Evolutionary conservation across 2,329 filamentous ascomycete genomes (phyloP).

Genomic region (Fusarium sp.): DNA sequence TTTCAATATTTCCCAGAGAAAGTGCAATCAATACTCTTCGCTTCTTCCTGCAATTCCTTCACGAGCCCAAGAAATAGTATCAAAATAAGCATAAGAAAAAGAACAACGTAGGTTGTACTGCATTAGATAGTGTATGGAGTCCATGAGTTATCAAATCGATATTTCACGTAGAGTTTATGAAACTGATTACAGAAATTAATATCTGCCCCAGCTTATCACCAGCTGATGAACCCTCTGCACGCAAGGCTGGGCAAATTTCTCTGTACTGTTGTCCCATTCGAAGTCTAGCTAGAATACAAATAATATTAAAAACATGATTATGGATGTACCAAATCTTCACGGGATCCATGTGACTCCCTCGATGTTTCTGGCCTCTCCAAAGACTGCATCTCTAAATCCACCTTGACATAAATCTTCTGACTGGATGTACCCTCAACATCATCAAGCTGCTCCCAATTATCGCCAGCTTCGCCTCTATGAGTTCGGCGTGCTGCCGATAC

Average conservation of each 20-base stretch:
- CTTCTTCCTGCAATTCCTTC: not conserved
- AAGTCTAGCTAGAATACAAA: not conserved
- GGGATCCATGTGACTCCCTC: not conserved
- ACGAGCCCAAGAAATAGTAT: not conserved
- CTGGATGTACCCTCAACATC: not conserved
- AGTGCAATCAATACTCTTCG: not conserved
- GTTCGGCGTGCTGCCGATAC: not conserved
- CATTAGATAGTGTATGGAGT: accelerated
- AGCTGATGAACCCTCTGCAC: not conserved
- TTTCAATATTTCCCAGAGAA: not conserved
- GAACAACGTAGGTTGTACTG: not conserved
- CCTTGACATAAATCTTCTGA: constrained; percentile 14
- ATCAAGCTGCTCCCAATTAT: constrained; percentile 11
- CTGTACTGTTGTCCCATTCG: constrained; percentile 9
- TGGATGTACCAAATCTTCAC: not conserved
- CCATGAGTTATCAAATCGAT: accelerated
- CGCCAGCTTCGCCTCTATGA: not conserved
- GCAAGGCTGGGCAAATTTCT: not conserved
- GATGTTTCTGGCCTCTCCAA: constrained; percentile 1
- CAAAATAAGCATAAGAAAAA: not conserved
- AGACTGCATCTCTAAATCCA: constrained; percentile 13
- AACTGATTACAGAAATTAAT: accelerated
- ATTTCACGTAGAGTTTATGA: accelerated
- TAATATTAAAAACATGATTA: not conserved
- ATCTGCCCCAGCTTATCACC: accelerated